A percentile compares a stretch with the other conserved stretches of the same genome.
These are phyloP conservation scores for Fusarium keratoplasticum DNA, from an alignment of 2,329 filamentous ascomycete genomes.

Conservation along the genomic window DNA sequence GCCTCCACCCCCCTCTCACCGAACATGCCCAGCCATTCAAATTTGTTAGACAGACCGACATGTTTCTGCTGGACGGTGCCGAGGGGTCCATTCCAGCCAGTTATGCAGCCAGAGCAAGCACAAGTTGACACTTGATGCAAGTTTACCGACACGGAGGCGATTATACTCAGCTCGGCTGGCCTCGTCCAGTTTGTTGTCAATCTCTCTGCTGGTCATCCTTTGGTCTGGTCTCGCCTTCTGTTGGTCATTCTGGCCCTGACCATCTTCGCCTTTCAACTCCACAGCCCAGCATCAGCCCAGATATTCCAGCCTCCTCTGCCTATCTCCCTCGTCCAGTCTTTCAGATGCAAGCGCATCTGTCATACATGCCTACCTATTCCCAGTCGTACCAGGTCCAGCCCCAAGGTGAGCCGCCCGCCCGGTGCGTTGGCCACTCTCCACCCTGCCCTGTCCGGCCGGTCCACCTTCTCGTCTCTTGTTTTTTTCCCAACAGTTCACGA, in stretches of 20 bases:
- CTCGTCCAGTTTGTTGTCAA: not conserved
- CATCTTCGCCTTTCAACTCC: constrained; percentile 12
- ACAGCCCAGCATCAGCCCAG: not conserved
- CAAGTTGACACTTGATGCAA: not conserved
- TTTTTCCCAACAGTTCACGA: constrained; percentile 40
- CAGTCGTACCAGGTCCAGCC: constrained; percentile 27
- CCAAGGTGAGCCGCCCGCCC: constrained; percentile 30
- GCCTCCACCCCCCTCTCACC: constrained; percentile 10
- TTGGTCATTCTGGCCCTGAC: constrained; percentile 6
- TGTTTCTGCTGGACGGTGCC: constrained; percentile 1
- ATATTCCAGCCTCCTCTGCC: constrained; percentile 7
- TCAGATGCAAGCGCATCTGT: constrained; percentile 14
- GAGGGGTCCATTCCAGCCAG: constrained; percentile 14
- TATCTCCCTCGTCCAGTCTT: not conserved
- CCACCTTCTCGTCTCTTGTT: constrained; percentile 19
- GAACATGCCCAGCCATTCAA: constrained; percentile 23
- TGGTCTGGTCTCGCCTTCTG: not conserved
- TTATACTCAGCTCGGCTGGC: constrained; percentile 25
- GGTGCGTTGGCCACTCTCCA: constrained; percentile 43
- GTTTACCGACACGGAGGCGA: constrained; percentile 1
- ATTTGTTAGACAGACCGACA: constrained; percentile 38
- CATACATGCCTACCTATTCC: constrained; percentile 1
- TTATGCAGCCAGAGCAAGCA: constrained; percentile 31
- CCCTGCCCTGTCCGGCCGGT: constrained; percentile 24
- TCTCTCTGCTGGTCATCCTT: not conserved